Conservation (phyloP, 2,329 filamentous ascomycete genomes). For the Fusarium sp. region DNA sequence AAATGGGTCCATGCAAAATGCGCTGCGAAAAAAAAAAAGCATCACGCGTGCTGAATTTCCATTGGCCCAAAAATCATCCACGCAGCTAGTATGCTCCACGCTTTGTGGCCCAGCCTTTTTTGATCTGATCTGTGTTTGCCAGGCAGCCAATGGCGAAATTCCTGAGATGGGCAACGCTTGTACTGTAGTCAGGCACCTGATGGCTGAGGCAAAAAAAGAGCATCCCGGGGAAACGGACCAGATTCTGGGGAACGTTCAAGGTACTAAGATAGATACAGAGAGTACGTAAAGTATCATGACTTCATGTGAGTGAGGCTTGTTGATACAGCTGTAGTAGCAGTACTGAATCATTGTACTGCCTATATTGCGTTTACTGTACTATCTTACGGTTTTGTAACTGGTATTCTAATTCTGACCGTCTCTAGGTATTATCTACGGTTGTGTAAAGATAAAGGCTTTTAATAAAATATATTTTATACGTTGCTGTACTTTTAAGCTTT, state of each 20-base stretch:
- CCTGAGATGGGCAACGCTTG: slow-evolving; percentile 1
- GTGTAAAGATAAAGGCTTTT: neutral
- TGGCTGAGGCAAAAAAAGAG: slow-evolving; percentile 21
- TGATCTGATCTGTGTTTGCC: slow-evolving; percentile 20
- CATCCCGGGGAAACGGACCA: slow-evolving; percentile 15
- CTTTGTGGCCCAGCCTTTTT: slow-evolving; percentile 8
- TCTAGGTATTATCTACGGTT: neutral
- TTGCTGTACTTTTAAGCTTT: neutral
- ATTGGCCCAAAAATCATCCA: slow-evolving; percentile 40
- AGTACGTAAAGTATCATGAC: neutral
- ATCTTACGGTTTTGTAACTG: neutral
- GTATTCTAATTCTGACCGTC: neutral
- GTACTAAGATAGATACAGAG: neutral
- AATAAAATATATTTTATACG: neutral
- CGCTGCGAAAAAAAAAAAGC: slow-evolving; percentile 38
- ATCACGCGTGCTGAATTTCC: slow-evolving; percentile 43
- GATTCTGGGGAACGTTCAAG: slow-evolving; percentile 26
- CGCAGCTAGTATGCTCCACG: slow-evolving; percentile 11
- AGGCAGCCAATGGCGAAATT: slow-evolving; percentile 36
- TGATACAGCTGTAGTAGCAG: neutral
- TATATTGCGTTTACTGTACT: neutral
- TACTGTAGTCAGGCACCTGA: slow-evolving; percentile 25
- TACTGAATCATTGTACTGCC: neutral
- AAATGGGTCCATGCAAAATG: slow-evolving; percentile 38
- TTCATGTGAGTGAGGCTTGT: neutral